Base-by-base conservation (phyloP, 192 early-diverging fungal genomes). In the Piromyces sp. region DNA sequence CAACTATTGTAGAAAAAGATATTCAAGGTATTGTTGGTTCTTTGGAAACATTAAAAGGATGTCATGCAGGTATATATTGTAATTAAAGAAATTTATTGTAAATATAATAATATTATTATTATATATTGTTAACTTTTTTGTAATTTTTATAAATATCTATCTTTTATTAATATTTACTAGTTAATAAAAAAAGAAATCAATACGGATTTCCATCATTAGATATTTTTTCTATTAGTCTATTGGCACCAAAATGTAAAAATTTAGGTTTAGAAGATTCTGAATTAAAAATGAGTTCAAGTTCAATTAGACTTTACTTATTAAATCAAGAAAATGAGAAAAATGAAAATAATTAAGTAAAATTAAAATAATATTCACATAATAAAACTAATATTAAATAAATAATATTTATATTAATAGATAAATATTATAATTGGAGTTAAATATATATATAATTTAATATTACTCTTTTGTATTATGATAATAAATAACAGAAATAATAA, bases 11-110 rank as follows among this genome's bases (percentile, higher is more conserved):
- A 0, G 94, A 95, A 37, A 80, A 90, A 0, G 86, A 91, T 1
- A 89, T 99, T 26, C 88, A 93, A 78, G 94, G 93, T 3, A 84
- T 99, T 30, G 94, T 96, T 15, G 93, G 93, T 29, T 95, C 94
- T 15, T 86, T 88, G 30, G 97, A 99, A 82, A 97, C 97, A 0
- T 79, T 89, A 42, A 81, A 85, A 26, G 95, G 94, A n/a, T 94
- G 93, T 29, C 85, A 88, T 80, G 86, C 88, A 79, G 93, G 94
- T 95, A 88, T 26, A 83, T 6, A 33, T 33, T 33, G 9, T 33
- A 33, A 33, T 33, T n/a, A n/a, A n/a, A n/a, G n/a, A n/a, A n/a
- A n/a, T n/a, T n/a, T n/a, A n/a, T n/a, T n/a, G n/a, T n/a, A n/a
- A n/a, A n/a, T n/a, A n/a, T n/a, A n/a, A n/a, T n/a, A n/a, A n/a